Evolutionary conservation across 352 stramenopile genomes (phyloP), one percentile per base, ranked within the genome.

Genomic region (Globisporangium nodosum): DNA sequence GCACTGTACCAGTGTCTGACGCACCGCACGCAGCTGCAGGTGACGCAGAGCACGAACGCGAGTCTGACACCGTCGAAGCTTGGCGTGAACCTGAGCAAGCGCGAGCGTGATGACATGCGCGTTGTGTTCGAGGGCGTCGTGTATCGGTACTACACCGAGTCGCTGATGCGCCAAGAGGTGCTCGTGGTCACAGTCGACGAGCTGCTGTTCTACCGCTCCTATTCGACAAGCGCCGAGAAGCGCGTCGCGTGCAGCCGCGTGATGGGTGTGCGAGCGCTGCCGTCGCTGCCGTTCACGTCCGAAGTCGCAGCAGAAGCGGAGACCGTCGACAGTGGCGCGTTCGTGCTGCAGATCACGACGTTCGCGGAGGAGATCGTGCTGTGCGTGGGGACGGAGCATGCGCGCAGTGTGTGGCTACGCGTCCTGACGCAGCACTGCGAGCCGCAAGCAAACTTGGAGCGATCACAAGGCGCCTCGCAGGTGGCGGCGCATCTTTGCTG

Each of bases 351-450:
- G 56, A 80, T 92, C 57, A 86, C 71, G 45, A 90, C 76, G 18
- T 83, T 92, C 50, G 76, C 76, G 0, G 80, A 92, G 50, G 76
- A 92, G 63, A 85, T 90, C 46, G 67, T 88, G 18, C 55, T 92
- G n/a, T 90, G 78, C 50, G 73, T 90, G 18, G 67, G 70, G 20
- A 87, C 74, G 12, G 70, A 74, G 40, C 80, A 81, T 15, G 74
- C 80, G 18, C 78, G 80, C 21, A 76, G 82, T 58, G 65, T 77
- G 18, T 92, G 82, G 82, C 65, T 92, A 30, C 74, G 73, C 43
- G 76, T 82, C 18, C 59, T 92, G 9, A 47, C 75, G 18, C 76
- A 90, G 54, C 77, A 81, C n/a, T 87, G 78, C 56, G 61, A 73
- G 16, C 65, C 66, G 20, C 63, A 70, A 13, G 42, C 54, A 9